Evolutionary conservation across 2,329 filamentous ascomycete species (phyloP).

Genomic region (Apiospora hydei): DNA sequence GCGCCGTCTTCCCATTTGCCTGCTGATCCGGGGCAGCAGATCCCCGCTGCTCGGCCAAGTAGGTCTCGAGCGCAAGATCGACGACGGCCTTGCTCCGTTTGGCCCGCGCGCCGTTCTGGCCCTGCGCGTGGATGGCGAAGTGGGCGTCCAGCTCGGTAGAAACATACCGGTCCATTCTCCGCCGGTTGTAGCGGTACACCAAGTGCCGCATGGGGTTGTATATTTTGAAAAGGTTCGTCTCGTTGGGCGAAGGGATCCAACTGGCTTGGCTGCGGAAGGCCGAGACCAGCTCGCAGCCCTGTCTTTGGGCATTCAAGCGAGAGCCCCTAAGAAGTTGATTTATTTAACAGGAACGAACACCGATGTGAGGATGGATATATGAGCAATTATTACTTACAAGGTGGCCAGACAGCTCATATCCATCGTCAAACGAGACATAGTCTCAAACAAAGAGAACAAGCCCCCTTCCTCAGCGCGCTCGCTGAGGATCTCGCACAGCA

Average conservation of each 20-base stretch:
- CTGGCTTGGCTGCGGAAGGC: constrained; percentile 32
- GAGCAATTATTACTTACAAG: no score
- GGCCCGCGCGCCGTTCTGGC: constrained; percentile 24
- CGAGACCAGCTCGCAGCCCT: constrained; percentile 31
- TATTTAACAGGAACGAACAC: no score
- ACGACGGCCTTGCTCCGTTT: constrained; percentile 28
- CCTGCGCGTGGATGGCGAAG: constrained; percentile 32
- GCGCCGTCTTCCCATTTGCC: background rate
- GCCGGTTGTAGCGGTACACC: background rate
- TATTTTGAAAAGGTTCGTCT: constrained; percentile 26
- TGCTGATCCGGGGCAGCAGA: background rate
- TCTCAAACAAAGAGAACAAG: constrained; percentile 45
- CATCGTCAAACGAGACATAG: constrained; percentile 47
- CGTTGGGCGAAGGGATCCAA: constrained; percentile 32
- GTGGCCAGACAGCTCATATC: constrained; percentile 45
- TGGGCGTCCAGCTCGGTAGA: constrained; percentile 37
- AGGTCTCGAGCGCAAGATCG: background rate
- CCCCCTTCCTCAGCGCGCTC: constrained; percentile 38
- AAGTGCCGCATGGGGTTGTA: constrained; percentile 34
- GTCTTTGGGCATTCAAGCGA: constrained; percentile 35
- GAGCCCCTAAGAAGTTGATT: no score
- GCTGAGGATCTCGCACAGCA: constrained; percentile 43
- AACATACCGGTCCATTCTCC: constrained; percentile 35
- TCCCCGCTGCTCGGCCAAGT: constrained; percentile 10
- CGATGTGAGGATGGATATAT: no score